These are phyloP conservation scores for Radiomyces spectabilis DNA, from an alignment of 192 early-diverging fungal genomes.

Conservation along the genomic window DNA sequence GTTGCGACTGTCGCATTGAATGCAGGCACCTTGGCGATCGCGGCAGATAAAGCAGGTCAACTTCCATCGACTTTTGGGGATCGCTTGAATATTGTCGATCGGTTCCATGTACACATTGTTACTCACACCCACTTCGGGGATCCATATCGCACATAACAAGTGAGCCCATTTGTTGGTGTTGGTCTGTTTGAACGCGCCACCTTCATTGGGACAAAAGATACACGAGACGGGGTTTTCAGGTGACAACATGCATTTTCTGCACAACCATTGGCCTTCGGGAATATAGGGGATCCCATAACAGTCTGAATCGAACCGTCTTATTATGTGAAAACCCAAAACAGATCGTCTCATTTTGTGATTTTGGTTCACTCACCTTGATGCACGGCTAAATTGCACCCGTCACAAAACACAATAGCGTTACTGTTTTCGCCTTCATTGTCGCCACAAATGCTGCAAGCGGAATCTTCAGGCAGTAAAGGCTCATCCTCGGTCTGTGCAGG, in stretches of 20 bases:
- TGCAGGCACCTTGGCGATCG: conserved; percentile 76
- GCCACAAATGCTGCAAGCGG: conserved; percentile 89
- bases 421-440: conserved; percentile 98
- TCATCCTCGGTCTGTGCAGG: conserved; percentile 56
- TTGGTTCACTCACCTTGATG: conserved; percentile 81
- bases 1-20: conserved; percentile 87
- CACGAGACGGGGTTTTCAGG: conserved; percentile 87
- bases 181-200: conserved; percentile 96
- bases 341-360: not conserved
- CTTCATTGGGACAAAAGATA: conserved; percentile 87
- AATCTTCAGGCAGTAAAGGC: conserved; percentile 67
- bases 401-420: conserved; percentile 99
- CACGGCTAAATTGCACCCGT: conserved; percentile 97
- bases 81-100: conserved; percentile 83
- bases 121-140: conserved; percentile 83
- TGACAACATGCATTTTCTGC: conserved; percentile 93
- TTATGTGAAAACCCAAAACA: not conserved
- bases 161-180: conserved; percentile 92
- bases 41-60: conserved; percentile 87
- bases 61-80: conserved; percentile 85
- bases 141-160: conserved; percentile 93
- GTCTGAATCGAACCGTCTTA: conserved; percentile 48
- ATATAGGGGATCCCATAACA: conserved; percentile 99
- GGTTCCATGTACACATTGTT: conserved; percentile 98
- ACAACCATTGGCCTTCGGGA: conserved; percentile 99